Evolutionary conservation across 441 rosid genomes (phyloP).

Genomic region (Melastoma candidum): DNA sequence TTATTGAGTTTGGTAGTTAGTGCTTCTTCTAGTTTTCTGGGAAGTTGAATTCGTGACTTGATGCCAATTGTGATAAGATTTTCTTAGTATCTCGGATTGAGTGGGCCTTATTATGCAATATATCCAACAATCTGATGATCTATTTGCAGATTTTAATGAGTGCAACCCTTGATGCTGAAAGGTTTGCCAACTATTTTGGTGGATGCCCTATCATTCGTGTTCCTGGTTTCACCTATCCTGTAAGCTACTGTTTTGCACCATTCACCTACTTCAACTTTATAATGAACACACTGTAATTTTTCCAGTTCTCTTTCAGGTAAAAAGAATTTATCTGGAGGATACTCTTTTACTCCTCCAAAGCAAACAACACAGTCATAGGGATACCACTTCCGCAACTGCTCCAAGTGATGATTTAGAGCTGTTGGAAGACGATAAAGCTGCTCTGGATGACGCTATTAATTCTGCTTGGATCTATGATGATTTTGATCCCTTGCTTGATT

Average conservation of each 20-base stretch:
- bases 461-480: slow-evolving; percentile 84
- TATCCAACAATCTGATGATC: slow-evolving; percentile 3
- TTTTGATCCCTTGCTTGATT: slow-evolving; percentile 67
- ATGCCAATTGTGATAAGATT: not conserved
- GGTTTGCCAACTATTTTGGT: slow-evolving; percentile 92
- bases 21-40: too few species aligned
- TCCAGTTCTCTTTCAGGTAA: slow-evolving; percentile 46
- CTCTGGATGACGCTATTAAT: slow-evolving; percentile 80
- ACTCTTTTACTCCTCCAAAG: slow-evolving; percentile 67
- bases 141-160: slow-evolving; percentile 79
- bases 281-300: slow-evolving; percentile 1
- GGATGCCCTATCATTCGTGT: slow-evolving; percentile 86
- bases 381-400: slow-evolving; percentile 27
- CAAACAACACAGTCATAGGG: slow-evolving; percentile 46
- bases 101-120: not conserved
- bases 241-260: slow-evolving; percentile 18
- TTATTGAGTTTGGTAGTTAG: too few species aligned
- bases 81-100: not conserved
- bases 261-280: slow-evolving; percentile 11
- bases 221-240: slow-evolving; percentile 95
- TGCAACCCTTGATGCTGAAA: slow-evolving; percentile 91
- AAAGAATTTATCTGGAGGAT: slow-evolving; percentile 68
- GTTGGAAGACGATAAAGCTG: slow-evolving; percentile 54
- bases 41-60: too few species aligned
- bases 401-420: slow-evolving; percentile 33